A percentile compares a stretch with the other conserved stretches of the same genome.
phyloP scores from a whole-genome alignment of 352 stramenopile species.

The Phytophthora macrochlamydospora region DNA sequence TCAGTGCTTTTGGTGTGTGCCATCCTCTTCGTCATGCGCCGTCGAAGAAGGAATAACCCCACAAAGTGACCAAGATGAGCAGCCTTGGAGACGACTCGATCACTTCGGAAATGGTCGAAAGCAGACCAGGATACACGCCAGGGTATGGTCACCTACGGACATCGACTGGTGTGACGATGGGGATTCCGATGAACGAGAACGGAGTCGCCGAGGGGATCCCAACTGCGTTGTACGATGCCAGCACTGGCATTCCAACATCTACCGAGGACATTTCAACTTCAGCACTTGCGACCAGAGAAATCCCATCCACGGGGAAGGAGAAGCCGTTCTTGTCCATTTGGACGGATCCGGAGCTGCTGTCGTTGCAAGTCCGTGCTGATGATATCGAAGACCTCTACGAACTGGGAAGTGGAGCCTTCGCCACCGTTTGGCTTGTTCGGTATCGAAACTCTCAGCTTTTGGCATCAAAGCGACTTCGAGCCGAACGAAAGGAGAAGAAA shows the following conservation, averaged over 20 bases:
- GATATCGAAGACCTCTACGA: conserved; percentile 34
- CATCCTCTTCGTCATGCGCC: conserved; percentile 20
- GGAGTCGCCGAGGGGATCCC: conserved; percentile 26
- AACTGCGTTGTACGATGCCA: conserved; percentile 2
- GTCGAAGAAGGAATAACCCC: conserved; percentile 16
- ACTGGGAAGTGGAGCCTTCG: conserved; percentile 34
- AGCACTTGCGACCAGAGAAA: conserved; percentile 5
- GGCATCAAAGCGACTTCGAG: conserved; percentile 33
- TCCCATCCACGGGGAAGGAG: conserved; percentile 6
- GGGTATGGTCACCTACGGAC: conserved; percentile 12
- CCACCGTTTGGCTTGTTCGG: conserved; percentile 32
- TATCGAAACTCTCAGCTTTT: conserved; percentile 34
- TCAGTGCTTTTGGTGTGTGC: conserved; percentile 14
- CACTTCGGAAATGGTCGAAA: conserved; percentile 5
- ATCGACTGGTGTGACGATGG: conserved; percentile 24
- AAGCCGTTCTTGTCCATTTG: conserved; percentile 28
- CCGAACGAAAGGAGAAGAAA: conserved; percentile 26
- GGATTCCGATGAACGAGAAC: conserved; percentile 25
- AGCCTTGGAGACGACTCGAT: conserved; percentile 11
- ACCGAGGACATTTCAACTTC: conserved; percentile 5
- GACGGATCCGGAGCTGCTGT: conserved; percentile 31
- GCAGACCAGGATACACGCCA: conserved; percentile 6
- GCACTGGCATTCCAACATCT: conserved; percentile 15
- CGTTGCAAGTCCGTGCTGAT: conserved; percentile 30
- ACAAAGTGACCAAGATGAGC: conserved; percentile 15